Evolutionary conservation across 2,329 filamentous ascomycete genomes (phyloP).

Genomic region (Nannizziopsis arthrosporioides): DNA sequence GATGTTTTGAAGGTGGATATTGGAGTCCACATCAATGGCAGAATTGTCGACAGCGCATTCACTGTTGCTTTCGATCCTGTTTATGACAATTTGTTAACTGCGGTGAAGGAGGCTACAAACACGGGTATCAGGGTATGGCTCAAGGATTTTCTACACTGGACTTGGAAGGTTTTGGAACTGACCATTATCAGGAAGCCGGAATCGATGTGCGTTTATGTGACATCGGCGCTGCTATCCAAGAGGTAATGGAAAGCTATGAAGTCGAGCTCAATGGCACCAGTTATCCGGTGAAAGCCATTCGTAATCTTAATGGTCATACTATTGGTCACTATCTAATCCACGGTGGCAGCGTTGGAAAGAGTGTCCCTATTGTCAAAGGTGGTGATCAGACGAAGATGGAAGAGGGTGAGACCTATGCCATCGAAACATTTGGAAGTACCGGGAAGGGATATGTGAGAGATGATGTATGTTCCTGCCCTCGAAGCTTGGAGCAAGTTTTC

Average conservation of each 20-base stretch:
- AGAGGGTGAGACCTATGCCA: slow-evolving; percentile 88
- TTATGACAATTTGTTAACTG: slow-evolving; percentile 55
- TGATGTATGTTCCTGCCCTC: slow-evolving; percentile 47
- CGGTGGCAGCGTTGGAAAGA: slow-evolving; percentile 76
- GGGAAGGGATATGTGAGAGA: slow-evolving; percentile 80
- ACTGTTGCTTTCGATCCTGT: slow-evolving; percentile 57
- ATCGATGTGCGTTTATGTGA: slow-evolving; percentile 85
- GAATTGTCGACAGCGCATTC: slow-evolving; percentile 61
- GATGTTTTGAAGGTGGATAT: slow-evolving; percentile 67
- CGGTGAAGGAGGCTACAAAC: slow-evolving; percentile 58
- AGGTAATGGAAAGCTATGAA: slow-evolving; percentile 89
- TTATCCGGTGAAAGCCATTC: slow-evolving; percentile 71
- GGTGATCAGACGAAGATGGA: slow-evolving; percentile 92
- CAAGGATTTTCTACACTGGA: neutral
- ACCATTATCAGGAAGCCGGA: slow-evolving; percentile 56
- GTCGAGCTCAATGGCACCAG: slow-evolving; percentile 69
- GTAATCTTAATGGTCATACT: slow-evolving; percentile 79
- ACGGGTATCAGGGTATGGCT: slow-evolving; percentile 54
- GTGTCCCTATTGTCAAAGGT: slow-evolving; percentile 84
- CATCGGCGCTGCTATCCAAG: slow-evolving; percentile 72
- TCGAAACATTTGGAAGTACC: slow-evolving; percentile 91
- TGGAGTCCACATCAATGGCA: slow-evolving; percentile 58
- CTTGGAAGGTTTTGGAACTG: slow-evolving; percentile 5
- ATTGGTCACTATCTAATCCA: slow-evolving; percentile 85
- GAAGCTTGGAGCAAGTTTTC: neutral